These are phyloP conservation scores for Trichoderma sp. DNA, from an alignment of 2,329 filamentous ascomycete species.

Conservation along the genomic window DNA sequence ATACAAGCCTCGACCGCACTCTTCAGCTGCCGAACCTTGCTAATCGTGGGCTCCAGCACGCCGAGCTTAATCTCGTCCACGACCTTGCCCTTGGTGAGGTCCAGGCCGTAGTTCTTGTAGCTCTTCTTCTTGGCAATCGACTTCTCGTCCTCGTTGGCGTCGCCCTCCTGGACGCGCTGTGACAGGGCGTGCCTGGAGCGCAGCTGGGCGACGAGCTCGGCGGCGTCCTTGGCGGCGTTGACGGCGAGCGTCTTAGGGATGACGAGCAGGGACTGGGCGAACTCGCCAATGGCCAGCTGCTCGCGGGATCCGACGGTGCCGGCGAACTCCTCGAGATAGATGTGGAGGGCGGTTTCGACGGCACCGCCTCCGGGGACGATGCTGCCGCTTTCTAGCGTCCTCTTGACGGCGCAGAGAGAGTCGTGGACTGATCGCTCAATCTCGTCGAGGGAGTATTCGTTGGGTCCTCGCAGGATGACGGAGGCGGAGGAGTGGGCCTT, in stretches of 20 bases:
- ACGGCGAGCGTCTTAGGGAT: constrained; percentile 96
- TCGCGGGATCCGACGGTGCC: constrained; percentile 95
- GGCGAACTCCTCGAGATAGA: constrained; percentile 98
- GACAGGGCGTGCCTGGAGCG: constrained; percentile 91
- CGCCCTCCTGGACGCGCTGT: constrained; percentile 85
- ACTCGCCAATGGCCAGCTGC: constrained; percentile 96
- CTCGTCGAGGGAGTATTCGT: constrained; percentile 96
- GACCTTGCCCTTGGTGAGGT: constrained; percentile 84
- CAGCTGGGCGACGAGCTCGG: constrained; percentile 92
- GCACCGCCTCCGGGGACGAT: constrained; percentile 96
- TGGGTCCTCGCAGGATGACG: constrained; percentile 90
- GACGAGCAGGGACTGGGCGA: constrained; percentile 88
- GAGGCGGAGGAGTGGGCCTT: constrained; percentile 93
- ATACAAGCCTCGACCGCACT: constrained; percentile 98
- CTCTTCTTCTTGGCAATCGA: constrained; percentile 88
- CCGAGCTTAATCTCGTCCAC: constrained; percentile 92
- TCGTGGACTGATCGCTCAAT: constrained; percentile 99
- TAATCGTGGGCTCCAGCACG: constrained; percentile 94
- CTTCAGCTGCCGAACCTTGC: constrained; percentile 98
- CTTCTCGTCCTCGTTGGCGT: constrained; percentile 82
- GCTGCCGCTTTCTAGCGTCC: constrained; percentile 92
- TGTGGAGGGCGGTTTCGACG: constrained; percentile 97
- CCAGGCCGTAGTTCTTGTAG: constrained; percentile 98
- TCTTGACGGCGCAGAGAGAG: constrained; percentile 93
- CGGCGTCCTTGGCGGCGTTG: constrained; percentile 95